A percentile compares a stretch with the other conserved stretches of the same genome.
Conservation (phyloP, 225 moss, liverwort and hornwort species). For the Marchantia polymorpha region DNA sequence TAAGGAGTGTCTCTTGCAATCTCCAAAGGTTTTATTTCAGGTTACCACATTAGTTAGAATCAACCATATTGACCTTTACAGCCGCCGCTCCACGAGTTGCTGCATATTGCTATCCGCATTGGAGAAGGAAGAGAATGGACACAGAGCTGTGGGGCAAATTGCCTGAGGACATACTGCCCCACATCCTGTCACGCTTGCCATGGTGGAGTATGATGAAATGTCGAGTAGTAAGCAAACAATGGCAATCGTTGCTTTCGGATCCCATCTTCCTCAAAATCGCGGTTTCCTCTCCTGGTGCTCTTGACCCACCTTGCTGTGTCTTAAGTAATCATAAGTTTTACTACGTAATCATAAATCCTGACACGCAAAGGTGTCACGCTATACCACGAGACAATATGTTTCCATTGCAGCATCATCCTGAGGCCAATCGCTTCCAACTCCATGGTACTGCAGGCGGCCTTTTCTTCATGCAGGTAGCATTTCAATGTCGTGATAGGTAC, state of each 20-base stretch:
- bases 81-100: too few species aligned
- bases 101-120: too few species aligned
- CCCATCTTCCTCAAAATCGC: not conserved
- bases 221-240: not conserved
- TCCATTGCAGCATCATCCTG: constrained; percentile 1
- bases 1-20: too few species aligned
- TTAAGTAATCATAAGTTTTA: not conserved
- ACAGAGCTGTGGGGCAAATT: not conserved
- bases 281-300: not conserved
- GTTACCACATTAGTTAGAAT: too few species aligned
- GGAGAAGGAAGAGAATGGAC: not conserved
- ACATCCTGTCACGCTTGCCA: not conserved
- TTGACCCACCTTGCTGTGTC: not conserved
- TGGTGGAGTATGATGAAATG: constrained; percentile 8
- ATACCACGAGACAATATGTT: not conserved
- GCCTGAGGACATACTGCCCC: not conserved
- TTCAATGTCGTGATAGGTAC: not conserved
- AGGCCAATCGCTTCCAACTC: not conserved
- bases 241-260: not conserved
- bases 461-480: not conserved
- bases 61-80: too few species aligned
- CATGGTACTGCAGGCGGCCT: not conserved
- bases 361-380: not conserved
- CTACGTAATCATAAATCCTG: not conserved
- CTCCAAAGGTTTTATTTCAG: too few species aligned